Evolutionary conservation across 2,329 filamentous ascomycete species (phyloP).

Genomic region (Plectosphaerella plurivora): DNA sequence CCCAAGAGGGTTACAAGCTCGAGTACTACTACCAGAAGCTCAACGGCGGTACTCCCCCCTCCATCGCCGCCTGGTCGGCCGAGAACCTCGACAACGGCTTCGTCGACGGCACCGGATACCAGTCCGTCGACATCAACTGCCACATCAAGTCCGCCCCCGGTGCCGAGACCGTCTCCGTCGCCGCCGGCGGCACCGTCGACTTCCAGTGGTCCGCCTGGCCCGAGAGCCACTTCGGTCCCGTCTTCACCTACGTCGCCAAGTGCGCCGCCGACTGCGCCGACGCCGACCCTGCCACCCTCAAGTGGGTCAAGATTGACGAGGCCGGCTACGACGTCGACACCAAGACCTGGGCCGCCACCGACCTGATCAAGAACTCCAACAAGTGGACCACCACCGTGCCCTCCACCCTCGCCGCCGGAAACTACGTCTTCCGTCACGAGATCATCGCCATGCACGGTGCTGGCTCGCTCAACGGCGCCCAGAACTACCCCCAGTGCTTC

Average conservation of each 20-base stretch:
- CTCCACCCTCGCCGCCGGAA: constrained; percentile 23
- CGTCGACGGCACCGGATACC: constrained; percentile 35
- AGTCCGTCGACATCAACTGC: constrained; percentile 38
- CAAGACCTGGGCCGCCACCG: constrained; percentile 27
- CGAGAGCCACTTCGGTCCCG: constrained; percentile 42
- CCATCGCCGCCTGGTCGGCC: constrained; percentile 32
- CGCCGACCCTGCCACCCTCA: constrained; percentile 46
- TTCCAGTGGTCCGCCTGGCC: constrained; percentile 39
- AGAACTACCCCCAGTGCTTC: constrained; percentile 48
- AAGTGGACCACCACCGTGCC: constrained; percentile 28
- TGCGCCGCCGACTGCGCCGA: constrained; percentile 52
- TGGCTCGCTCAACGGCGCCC: constrained; percentile 37
- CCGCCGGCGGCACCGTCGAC: constrained; percentile 33
- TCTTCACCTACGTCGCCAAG: constrained; percentile 60
- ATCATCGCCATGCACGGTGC: constrained; percentile 46
- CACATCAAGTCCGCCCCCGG: constrained; percentile 35
- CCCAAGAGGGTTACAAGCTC: constrained; percentile 13
- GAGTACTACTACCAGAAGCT: constrained; percentile 15
- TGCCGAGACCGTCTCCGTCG: constrained; percentile 27
- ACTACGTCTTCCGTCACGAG: constrained; percentile 48
- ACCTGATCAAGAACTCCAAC: constrained; percentile 35
- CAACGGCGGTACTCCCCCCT: constrained; percentile 10
- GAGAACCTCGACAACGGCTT: constrained; percentile 45
- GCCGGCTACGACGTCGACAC: constrained; percentile 43
- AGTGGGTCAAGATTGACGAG: constrained; percentile 62